phyloP scores from a whole-genome alignment of 176 grass and related monocot genomes.

The Oryza meyeriana region DNA sequence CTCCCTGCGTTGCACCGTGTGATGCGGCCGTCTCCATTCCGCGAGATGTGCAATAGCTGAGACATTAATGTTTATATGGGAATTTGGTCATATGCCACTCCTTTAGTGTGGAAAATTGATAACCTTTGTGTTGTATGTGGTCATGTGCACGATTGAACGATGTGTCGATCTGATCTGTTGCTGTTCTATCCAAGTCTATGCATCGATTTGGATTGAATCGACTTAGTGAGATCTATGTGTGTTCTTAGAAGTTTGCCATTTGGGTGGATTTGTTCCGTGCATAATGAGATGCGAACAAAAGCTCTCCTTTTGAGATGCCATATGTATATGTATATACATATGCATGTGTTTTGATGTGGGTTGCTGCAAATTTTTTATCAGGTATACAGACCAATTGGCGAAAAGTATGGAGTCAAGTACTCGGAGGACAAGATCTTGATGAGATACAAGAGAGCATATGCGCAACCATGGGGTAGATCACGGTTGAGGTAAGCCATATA shows the following conservation, averaged over 20 bases:
- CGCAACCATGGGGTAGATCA: constrained; percentile 89
- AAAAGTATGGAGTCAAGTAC: constrained; percentile 90
- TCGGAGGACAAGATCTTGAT: constrained; percentile 84
- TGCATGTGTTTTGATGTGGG: neutral
- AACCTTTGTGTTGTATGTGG: neutral
- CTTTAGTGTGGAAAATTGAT: neutral
- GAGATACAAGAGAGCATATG: constrained; percentile 64
- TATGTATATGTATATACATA: neutral
- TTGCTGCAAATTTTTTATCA: constrained; percentile 25
- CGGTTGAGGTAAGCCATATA: constrained; percentile 57
- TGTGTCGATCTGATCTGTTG: constrained; percentile 19
- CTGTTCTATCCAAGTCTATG: neutral
- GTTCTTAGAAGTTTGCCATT: neutral
- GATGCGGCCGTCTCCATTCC: neutral
- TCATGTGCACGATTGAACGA: neutral
- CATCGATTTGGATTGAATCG: neutral
- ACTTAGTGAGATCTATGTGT: constrained; percentile 5
- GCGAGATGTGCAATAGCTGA: neutral
- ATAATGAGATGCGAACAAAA: neutral
- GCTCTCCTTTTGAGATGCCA: neutral
- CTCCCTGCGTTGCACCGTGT: neutral
- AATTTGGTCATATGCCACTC: neutral
- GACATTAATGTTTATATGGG: neutral
- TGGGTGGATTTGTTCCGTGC: neutral
- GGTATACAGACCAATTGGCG: constrained; percentile 79